Evolutionary conservation across 1,284 basidiomycete species (phyloP).

Genomic region (Ustilago crameri): DNA sequence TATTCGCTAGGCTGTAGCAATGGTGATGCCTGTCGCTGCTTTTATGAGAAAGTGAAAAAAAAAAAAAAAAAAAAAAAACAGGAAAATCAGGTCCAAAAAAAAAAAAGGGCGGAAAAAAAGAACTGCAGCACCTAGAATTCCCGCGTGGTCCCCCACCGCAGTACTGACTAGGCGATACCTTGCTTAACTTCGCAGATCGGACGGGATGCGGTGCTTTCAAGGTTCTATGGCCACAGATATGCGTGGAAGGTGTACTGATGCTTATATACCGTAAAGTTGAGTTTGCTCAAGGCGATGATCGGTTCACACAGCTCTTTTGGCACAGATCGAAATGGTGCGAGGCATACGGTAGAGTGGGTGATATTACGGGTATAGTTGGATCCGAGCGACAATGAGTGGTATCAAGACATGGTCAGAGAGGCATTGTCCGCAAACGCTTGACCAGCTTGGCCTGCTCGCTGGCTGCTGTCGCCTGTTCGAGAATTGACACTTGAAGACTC

Average conservation of each 20-base stretch:
- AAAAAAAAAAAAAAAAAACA: conserved; percentile 4
- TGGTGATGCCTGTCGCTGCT: too few species aligned
- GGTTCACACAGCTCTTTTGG: too few species aligned
- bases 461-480: conserved; percentile 49
- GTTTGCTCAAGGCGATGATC: neutral
- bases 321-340: too few species aligned
- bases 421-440: conserved; percentile 47
- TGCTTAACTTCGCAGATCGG: conserved; percentile 83
- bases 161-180: conserved; percentile 83
- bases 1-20: too few species aligned
- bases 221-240: conserved; percentile 80
- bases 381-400: too few species aligned
- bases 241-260: too few species aligned
- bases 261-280: neutral
- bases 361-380: neutral
- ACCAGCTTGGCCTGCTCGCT: conserved; percentile 42
- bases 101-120: conserved; percentile 4
- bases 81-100: conserved; percentile 1
- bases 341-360: too few species aligned
- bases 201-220: conserved; percentile 83
- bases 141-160: conserved; percentile 84
- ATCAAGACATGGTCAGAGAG: conserved; percentile 5
- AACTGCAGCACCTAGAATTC: conserved; percentile 81
- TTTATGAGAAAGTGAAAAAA: too few species aligned
- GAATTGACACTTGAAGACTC: conserved; percentile 43